Conservation (phyloP, 805 yeast genomes). For the Scheffersomyces ergatensis region DNA sequence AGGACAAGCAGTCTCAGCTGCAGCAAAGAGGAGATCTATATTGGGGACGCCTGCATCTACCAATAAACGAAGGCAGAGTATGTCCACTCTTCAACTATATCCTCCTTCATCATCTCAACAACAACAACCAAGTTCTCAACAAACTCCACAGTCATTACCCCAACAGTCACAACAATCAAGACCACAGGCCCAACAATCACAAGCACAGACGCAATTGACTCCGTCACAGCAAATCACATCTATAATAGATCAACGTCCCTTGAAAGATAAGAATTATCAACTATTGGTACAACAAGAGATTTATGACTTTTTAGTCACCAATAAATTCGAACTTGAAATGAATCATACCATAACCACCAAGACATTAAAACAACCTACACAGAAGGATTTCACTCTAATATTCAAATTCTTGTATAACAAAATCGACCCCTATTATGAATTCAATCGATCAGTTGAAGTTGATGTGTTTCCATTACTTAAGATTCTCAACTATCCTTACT, state of each 20-base stretch:
- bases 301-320: slow-evolving; percentile 56
- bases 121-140: slow-evolving; percentile 4
- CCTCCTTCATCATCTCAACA: slow-evolving; percentile 11
- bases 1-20: background rate
- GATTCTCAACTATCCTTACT: slow-evolving; percentile 70
- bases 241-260: slow-evolving; percentile 65
- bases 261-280: slow-evolving; percentile 72
- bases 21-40: slow-evolving; percentile 26
- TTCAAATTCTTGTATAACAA: slow-evolving; percentile 78
- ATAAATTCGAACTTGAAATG: slow-evolving; percentile 73
- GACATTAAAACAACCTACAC: slow-evolving; percentile 76
- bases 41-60: slow-evolving; percentile 34
- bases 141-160: slow-evolving; percentile 10
- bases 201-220: slow-evolving; percentile 7
- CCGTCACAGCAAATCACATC: slow-evolving; percentile 9
- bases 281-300: slow-evolving; percentile 63
- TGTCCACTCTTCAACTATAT: slow-evolving; percentile 6
- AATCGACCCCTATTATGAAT: slow-evolving; percentile 76
- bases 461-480: slow-evolving; percentile 72
- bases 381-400: slow-evolving; percentile 74
- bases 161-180: slow-evolving; percentile 1
- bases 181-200: slow-evolving; percentile 10
- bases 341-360: slow-evolving; percentile 65
- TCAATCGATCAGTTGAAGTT: slow-evolving; percentile 65
- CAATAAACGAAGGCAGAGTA: slow-evolving; percentile 21